Evolutionary conservation across 164 flowering plant species (phyloP), one percentile per base, ranked within the genome.

Genomic region (Cinnamomum chago): DNA sequence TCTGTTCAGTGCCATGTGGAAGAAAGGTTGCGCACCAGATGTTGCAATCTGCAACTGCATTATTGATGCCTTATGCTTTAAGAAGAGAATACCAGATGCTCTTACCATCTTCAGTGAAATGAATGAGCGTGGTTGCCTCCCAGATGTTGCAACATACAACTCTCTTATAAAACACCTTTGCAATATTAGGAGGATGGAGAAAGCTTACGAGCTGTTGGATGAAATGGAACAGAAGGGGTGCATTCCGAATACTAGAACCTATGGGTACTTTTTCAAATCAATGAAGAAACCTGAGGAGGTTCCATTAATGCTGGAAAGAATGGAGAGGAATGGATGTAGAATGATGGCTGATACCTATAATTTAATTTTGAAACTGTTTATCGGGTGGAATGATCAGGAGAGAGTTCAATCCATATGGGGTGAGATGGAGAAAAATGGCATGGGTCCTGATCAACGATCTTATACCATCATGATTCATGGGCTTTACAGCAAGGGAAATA

Each of bases 391-490:
- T 30, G 33, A 30, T 30, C 33, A 30, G 33, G 33, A 30, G 33
- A 30, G 33, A 70, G 87, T 84, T 13, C 75, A 73, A 71, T 75
- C 75, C n/a, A 84, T 80, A 17, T 95, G 97, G 97, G 60, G 68
- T 70, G 92, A 87, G 74, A 95, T 92, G 98, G 95, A 89, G 86
- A 87, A 79, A 78, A 81, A 81, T 72, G 97, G 97, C 10, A 51
- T 86, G 65, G 96, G 98, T 72, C 98, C 89, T 0, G 94, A 93
- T 73, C 89, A 81, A 28, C 71, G 94, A 65, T 90, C 98, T 20
- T 95, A 90, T 78, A 93, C 98, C 1, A 79, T 95, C 62, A 85
- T 92, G 90, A 77, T 95, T 67, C 98, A 95, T 80, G 89, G 95
- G 65, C 82, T 88, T 17, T 81, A 78, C 67, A 83, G 80, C 13